Evolutionary conservation across 1,139 yeast genomes (phyloP).

Genomic region (Nematodospora anomalae): DNA sequence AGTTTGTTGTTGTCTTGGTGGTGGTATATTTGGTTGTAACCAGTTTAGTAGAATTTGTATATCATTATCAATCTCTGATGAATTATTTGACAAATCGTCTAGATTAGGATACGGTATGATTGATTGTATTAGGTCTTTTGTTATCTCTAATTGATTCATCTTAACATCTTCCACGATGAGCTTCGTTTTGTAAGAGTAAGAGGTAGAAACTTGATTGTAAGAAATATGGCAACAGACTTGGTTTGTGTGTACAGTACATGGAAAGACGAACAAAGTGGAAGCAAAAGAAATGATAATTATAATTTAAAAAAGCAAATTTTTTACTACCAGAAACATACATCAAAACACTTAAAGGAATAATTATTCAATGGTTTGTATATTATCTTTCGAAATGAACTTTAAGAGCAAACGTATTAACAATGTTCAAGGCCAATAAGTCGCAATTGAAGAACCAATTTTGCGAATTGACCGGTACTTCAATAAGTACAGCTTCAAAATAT

Average conservation of each 20-base stretch:
- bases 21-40: conserved; percentile 36
- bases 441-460: conserved; percentile 27
- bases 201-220: no score
- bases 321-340: no score
- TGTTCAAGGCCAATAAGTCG: conserved; percentile 13
- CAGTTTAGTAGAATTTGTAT: conserved; percentile 39
- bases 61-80: conserved; percentile 43
- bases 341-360: not conserved
- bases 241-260: no score
- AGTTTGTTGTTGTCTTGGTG: conserved; percentile 4
- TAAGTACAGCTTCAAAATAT: conserved; percentile 27
- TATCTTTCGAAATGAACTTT: not conserved
- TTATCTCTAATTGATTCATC: conserved; percentile 1
- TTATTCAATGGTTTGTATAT: not conserved
- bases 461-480: conserved; percentile 31
- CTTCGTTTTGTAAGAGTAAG: no score
- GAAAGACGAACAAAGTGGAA: no score
- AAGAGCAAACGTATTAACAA: conserved; percentile 4
- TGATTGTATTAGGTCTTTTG: conserved; percentile 8
- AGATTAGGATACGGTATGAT: conserved; percentile 22
- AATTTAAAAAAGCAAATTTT: no score
- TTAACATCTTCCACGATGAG: no score
- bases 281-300: no score
- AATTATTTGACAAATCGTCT: conserved; percentile 22
- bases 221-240: no score